Conservation (phyloP, 495 filamentous ascomycete species). For the Acidiella bohemica region DNA sequence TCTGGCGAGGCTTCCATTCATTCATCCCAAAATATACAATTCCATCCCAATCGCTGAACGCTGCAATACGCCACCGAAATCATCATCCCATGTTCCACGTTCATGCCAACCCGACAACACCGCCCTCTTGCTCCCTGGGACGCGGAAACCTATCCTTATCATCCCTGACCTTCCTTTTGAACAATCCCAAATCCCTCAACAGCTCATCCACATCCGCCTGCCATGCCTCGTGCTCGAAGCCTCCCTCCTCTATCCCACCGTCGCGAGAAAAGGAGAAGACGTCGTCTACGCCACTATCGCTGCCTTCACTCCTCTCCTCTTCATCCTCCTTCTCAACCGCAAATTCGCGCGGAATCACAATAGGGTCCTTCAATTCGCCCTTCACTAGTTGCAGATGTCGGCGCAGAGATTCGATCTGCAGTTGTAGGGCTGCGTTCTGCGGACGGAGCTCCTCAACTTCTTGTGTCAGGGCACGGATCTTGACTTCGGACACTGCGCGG, state of each 20-base stretch:
- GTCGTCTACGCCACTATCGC: conserved; percentile 18
- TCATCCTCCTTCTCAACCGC: conserved; percentile 14
- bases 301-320: conserved; percentile 27
- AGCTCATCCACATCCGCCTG: conserved; percentile 47
- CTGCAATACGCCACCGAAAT: too few species aligned
- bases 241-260: conserved; percentile 23
- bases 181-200: conserved; percentile 62
- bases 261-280: conserved; percentile 1
- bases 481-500: conserved; percentile 72
- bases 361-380: conserved; percentile 80
- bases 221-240: conserved; percentile 31
- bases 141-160: conserved; percentile 45
- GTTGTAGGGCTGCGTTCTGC: conserved; percentile 43
- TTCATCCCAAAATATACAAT: too few species aligned
- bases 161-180: conserved; percentile 69
- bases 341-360: conserved; percentile 39
- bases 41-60: too few species aligned
- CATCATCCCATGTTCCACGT: too few species aligned
- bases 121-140: neutral
- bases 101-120: too few species aligned
- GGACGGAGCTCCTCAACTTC: conserved; percentile 40
- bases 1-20: too few species aligned
- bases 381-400: conserved; percentile 75
- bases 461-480: conserved; percentile 70
- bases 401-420: conserved; percentile 77